Evolutionary conservation across 2,329 filamentous ascomycete genomes (phyloP).

Genomic region (Fusarium protoensiforme): DNA sequence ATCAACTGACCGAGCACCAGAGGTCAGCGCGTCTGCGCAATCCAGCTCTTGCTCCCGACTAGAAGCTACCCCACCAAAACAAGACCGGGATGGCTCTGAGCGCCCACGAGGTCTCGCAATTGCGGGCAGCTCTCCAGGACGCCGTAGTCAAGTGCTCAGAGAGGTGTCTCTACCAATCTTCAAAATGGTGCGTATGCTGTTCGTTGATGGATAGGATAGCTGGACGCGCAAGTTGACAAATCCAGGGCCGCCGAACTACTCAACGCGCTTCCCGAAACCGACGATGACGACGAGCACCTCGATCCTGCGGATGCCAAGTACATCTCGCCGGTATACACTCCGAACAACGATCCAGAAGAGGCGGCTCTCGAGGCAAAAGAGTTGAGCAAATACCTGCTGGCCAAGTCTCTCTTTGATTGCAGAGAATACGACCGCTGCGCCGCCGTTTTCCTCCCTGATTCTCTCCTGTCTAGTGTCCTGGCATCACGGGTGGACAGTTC

Average conservation of each 20-base stretch:
- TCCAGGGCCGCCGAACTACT: constrained; percentile 92
- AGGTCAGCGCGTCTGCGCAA: constrained; percentile 10
- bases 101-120: constrained; percentile 68
- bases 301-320: constrained; percentile 48
- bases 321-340: constrained; percentile 61
- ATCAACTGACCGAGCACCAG: neutral
- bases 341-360: constrained; percentile 76
- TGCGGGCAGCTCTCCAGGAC: constrained; percentile 81
- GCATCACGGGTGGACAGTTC: constrained; percentile 56
- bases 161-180: constrained; percentile 92
- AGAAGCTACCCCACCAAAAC: constrained; percentile 31
- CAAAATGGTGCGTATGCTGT: constrained; percentile 81
- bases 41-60: constrained; percentile 1
- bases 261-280: constrained; percentile 77
- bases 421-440: constrained; percentile 95
- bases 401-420: constrained; percentile 95
- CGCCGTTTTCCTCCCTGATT: constrained; percentile 85
- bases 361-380: constrained; percentile 81
- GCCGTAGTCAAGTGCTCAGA: constrained; percentile 93
- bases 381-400: constrained; percentile 84
- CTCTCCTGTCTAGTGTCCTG: constrained; percentile 76
- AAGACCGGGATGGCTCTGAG: constrained; percentile 64
- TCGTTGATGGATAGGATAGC: neutral
- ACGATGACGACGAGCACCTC: constrained; percentile 63
- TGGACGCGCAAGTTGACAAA: constrained; percentile 25